phyloP scores from a whole-genome alignment of 148 eudicot species.

The Rhododendron ovatum region DNA sequence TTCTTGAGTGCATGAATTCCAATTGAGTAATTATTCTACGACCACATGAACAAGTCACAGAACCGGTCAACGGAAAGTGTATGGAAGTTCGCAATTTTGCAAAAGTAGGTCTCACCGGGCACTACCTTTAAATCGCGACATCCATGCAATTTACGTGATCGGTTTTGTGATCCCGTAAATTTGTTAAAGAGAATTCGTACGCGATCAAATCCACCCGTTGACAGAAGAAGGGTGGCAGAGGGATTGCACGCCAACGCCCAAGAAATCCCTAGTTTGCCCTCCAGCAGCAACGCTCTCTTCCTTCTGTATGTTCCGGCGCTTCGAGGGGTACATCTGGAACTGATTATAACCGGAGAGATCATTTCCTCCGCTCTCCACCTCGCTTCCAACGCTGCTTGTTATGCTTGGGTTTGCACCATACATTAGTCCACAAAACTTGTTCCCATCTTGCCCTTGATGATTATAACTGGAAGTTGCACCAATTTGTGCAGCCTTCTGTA shows the following conservation, averaged over 20 bases:
- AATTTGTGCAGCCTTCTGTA: slow-evolving; percentile 81
- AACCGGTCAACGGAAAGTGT: neutral
- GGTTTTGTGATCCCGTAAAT: neutral
- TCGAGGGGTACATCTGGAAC: slow-evolving; percentile 37
- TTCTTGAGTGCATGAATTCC: neutral
- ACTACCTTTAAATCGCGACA: neutral
- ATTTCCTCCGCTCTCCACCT: slow-evolving; percentile 35
- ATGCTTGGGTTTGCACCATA: slow-evolving; percentile 38
- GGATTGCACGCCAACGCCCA: slow-evolving; percentile 63
- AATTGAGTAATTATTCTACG: neutral
- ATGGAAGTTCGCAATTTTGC: neutral
- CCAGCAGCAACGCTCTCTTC: slow-evolving; percentile 30
- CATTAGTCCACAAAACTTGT: slow-evolving; percentile 35
- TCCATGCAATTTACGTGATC: neutral
- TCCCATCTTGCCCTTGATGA: slow-evolving; percentile 23
- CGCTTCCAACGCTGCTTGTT: slow-evolving; percentile 36
- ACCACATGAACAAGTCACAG: neutral
- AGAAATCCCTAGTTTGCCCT: slow-evolving; percentile 80
- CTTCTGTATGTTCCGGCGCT: slow-evolving; percentile 38
- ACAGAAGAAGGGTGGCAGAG: slow-evolving; percentile 55
- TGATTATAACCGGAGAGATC: slow-evolving; percentile 34
- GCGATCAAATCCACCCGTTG: slow-evolving; percentile 62
- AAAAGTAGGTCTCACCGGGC: neutral
- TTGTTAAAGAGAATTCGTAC: neutral
- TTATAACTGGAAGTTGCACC: slow-evolving; percentile 49